Evolutionary conservation across 2,329 filamentous ascomycete species (phyloP).

Genomic region (Zasmidium cellare): DNA sequence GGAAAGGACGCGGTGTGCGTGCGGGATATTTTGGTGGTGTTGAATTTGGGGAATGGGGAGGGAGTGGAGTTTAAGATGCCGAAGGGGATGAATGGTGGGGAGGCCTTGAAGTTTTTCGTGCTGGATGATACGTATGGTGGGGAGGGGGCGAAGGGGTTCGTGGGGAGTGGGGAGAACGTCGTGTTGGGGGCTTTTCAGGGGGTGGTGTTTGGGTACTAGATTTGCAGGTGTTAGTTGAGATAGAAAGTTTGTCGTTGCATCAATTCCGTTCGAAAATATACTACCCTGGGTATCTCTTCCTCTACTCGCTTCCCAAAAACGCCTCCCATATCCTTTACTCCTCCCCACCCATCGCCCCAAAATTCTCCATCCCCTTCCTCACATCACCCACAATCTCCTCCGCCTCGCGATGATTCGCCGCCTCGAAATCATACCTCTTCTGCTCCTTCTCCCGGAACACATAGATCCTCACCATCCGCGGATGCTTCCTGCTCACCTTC

Average conservation of each 20-base stretch:
- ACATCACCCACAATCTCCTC: conserved; percentile 77
- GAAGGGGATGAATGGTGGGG: not conserved
- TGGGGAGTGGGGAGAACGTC: not conserved
- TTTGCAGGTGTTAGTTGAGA: not conserved
- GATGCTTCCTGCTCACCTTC: conserved; percentile 77
- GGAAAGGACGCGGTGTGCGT: not conserved
- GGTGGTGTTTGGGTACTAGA: conserved; percentile 4
- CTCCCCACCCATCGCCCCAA: conserved; percentile 5
- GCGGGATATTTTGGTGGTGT: conserved; percentile 18
- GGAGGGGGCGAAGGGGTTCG: no score
- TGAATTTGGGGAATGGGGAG: conserved; percentile 17
- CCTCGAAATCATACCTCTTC: conserved; percentile 83
- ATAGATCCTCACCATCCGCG: conserved; percentile 76
- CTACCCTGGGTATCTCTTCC: not conserved
- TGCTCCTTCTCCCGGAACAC: conserved; percentile 73
- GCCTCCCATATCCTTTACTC: not conserved
- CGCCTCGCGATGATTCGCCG: conserved; percentile 69
- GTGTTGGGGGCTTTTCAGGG: conserved; percentile 1
- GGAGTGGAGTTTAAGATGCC: conserved; percentile 17
- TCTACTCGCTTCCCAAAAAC: not conserved
- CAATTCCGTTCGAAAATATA: no score
- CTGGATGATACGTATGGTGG: not conserved
- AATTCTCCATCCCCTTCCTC: conserved; percentile 44
- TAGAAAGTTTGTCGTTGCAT: no score
- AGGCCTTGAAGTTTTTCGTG: not conserved